phyloP scores from a whole-genome alignment of 345 rosid genomes.

The Brassica incana region DNA sequence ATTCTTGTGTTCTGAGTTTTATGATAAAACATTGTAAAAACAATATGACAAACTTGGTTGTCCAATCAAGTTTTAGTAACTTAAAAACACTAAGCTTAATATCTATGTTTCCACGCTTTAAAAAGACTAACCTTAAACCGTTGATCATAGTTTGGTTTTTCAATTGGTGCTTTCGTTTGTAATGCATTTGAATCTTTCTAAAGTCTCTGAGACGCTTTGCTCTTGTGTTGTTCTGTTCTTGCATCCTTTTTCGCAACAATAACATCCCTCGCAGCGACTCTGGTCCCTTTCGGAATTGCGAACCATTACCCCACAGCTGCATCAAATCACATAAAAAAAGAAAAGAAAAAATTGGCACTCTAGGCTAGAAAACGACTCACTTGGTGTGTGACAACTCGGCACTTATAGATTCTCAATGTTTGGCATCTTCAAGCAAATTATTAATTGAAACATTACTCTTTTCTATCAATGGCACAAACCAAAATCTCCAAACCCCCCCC shows the following conservation, averaged over 20 bases:
- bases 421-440: neutral
- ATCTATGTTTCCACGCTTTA: no score
- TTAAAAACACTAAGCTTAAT: no score
- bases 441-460: neutral
- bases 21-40: no score
- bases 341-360: no score
- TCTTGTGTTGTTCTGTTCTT: conserved; percentile 78
- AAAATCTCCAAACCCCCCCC: neutral
- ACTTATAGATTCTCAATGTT: neutral
- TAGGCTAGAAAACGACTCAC: no score
- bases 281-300: conserved; percentile 83
- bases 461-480: neutral
- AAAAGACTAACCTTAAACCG: no score
- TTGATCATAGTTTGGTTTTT: no score
- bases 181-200: conserved; percentile 83
- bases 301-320: conserved; percentile 98
- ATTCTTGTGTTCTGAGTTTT: no score
- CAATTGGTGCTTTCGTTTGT: conserved; percentile 62
- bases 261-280: conserved; percentile 76
- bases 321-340: conserved; percentile 41
- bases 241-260: conserved; percentile 78
- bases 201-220: conserved; percentile 82
- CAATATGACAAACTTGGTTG: no score
- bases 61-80: no score
- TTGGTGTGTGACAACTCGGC: neutral